phyloP scores from a whole-genome alignment of 331 rosid species.

The Saraca asoca region DNA sequence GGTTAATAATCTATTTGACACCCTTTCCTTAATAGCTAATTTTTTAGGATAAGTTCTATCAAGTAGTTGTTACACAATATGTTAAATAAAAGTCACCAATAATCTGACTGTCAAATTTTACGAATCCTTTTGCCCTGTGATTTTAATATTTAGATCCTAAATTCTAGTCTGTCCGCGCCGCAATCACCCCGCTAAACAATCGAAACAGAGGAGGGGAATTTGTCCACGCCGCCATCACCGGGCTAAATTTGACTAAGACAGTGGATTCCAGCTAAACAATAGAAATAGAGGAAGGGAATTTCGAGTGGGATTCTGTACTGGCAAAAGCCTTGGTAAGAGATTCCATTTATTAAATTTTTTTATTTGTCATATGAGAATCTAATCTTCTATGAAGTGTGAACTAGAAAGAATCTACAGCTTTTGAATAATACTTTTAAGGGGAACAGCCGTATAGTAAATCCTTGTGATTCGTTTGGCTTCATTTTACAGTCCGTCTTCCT shows the following conservation, averaged over 20 bases:
- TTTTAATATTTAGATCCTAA: no score
- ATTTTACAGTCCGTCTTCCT: neutral
- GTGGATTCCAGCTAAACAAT: neutral
- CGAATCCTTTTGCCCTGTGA: no score
- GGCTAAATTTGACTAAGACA: neutral
- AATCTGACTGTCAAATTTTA: no score
- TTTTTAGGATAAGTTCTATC: no score
- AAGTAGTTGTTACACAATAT: no score
- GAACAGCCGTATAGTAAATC: neutral
- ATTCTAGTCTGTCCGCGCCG: no score
- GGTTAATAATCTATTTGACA: no score
- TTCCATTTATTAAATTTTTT: neutral
- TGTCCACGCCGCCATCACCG: neutral
- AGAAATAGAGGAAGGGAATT: neutral
- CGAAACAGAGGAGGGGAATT: neutral
- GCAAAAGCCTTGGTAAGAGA: conserved; percentile 2
- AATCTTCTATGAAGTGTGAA: no score
- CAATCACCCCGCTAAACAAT: neutral
- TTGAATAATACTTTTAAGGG: neutral
- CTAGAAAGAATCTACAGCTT: conserved; percentile 38
- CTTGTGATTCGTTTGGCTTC: conserved; percentile 8
- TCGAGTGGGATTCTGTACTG: conserved; percentile 9
- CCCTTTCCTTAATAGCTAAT: no score
- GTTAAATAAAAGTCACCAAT: no score
- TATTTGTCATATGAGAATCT: conserved; percentile 22